phyloP scores from a whole-genome alignment of 352 stramenopile species.

The Blastocystis sp. region DNA sequence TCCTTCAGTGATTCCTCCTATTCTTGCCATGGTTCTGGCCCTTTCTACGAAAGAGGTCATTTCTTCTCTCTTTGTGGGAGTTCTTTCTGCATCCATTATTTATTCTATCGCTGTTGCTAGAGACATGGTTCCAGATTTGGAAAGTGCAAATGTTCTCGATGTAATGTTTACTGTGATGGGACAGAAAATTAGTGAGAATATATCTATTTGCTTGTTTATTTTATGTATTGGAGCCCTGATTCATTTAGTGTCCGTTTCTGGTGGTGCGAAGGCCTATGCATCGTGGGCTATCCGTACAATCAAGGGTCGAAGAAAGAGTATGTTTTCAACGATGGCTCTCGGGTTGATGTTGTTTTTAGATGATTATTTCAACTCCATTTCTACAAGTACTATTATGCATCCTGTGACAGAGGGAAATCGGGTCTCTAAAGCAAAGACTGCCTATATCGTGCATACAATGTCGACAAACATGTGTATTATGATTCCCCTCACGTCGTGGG shows the following conservation, averaged over 20 bases:
- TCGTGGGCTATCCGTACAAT: slow-evolving; percentile 23
- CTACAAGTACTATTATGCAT: slow-evolving; percentile 40
- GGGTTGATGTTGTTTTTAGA: slow-evolving; percentile 53
- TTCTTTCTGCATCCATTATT: slow-evolving; percentile 41
- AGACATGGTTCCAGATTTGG: background rate
- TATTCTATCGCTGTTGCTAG: slow-evolving; percentile 25
- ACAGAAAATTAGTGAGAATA: slow-evolving; percentile 32
- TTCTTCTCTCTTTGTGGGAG: slow-evolving; percentile 46
- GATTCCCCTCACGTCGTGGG: slow-evolving; percentile 50
- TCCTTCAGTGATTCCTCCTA: slow-evolving; percentile 48
- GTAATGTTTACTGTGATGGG: slow-evolving; percentile 54
- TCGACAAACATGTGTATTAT: slow-evolving; percentile 57
- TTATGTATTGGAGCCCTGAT: slow-evolving; percentile 52
- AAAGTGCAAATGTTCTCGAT: slow-evolving; percentile 36
- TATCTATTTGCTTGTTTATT: slow-evolving; percentile 43
- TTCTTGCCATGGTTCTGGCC: slow-evolving; percentile 49
- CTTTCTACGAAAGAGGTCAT: slow-evolving; percentile 59
- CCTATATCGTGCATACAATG: slow-evolving; percentile 54
- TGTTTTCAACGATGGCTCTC: slow-evolving; percentile 46
- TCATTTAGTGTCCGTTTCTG: slow-evolving; percentile 42
- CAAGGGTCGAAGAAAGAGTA: background rate
- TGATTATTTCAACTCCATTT: slow-evolving; percentile 60
- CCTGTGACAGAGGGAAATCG: slow-evolving; percentile 38
- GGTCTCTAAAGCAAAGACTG: slow-evolving; percentile 50
- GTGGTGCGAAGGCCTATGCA: slow-evolving; percentile 32